Evolutionary conservation across 306 rosid genomes (phyloP).

Genomic region (Citrullus mucosospermus): DNA sequence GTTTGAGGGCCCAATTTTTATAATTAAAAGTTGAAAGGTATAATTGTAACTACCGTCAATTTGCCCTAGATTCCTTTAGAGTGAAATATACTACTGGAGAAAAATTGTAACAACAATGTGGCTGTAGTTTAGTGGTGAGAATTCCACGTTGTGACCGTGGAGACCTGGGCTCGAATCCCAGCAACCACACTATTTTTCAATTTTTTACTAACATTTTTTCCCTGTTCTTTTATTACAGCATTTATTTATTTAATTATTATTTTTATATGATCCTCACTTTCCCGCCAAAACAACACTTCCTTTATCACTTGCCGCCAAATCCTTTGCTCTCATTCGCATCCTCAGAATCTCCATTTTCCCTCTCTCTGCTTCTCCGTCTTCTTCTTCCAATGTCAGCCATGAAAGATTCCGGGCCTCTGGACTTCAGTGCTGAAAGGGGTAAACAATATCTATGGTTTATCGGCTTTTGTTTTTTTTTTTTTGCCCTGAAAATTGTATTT

Average conservation of each 20-base stretch:
- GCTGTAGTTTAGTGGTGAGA: conserved; percentile 54
- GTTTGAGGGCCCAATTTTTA: too few relatives aligned
- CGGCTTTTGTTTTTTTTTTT: not conserved
- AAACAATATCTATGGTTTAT: not conserved
- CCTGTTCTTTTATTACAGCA: not conserved
- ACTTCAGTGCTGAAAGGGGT: conserved; percentile 69
- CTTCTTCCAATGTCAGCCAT: conserved; percentile 17
- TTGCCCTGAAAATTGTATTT: not conserved
- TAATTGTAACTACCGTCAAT: too few relatives aligned
- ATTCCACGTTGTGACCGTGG: conserved; percentile 60
- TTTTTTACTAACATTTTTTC: too few relatives aligned
- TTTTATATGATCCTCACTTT: conserved; percentile 6
- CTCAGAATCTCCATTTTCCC: conserved; percentile 4
- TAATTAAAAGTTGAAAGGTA: too few relatives aligned
- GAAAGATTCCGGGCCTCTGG: conserved; percentile 34
- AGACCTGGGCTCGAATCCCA: conserved; percentile 68
- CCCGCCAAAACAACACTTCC: conserved; percentile 61
- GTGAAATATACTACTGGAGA: too few relatives aligned
- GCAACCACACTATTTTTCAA: conserved; percentile 21
- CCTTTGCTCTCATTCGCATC: not conserved
- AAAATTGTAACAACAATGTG: conserved; percentile 1
- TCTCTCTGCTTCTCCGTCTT: not conserved
- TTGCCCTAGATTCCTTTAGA: too few relatives aligned
- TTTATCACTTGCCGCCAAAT: conserved; percentile 50
- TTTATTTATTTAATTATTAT: not conserved